phyloP scores from a whole-genome alignment of 768 basidiomycete genomes.

The Boletellus ananas region DNA sequence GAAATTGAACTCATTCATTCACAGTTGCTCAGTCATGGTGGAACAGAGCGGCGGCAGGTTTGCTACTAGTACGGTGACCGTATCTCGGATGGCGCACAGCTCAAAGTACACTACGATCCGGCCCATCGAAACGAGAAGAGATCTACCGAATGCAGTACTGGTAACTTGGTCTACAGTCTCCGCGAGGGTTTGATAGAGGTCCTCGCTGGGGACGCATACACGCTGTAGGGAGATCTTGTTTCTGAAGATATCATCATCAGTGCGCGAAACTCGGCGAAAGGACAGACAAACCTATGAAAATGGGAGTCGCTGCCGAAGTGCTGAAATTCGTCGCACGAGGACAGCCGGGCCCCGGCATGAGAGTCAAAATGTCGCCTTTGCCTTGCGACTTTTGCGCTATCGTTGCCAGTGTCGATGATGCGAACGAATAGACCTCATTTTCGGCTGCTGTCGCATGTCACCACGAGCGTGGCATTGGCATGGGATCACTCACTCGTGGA shows the following conservation, averaged over 20 bases:
- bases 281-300: constrained; percentile 4
- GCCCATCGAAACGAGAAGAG: no score
- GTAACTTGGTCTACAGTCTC: constrained; percentile 12
- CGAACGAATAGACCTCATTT: neutral
- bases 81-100: no score
- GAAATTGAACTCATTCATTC: constrained; percentile 9
- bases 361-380: neutral
- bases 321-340: constrained; percentile 1
- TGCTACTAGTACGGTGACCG: no score
- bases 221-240: neutral
- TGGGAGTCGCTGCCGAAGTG: neutral
- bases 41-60: no score
- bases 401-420: neutral
- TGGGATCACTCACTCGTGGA: constrained; percentile 9
- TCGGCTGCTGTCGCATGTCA: neutral
- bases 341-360: neutral
- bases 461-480: neutral
- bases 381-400: neutral
- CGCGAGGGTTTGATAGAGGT: constrained; percentile 13
- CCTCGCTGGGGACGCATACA: constrained; percentile 8
- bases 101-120: neutral
- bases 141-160: no score
- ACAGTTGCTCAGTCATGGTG: no score
- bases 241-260: constrained; percentile 7
- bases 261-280: neutral